Base-by-base conservation (phyloP, 192 early-diverging fungal genomes). In the Podila clonocystis region DNA sequence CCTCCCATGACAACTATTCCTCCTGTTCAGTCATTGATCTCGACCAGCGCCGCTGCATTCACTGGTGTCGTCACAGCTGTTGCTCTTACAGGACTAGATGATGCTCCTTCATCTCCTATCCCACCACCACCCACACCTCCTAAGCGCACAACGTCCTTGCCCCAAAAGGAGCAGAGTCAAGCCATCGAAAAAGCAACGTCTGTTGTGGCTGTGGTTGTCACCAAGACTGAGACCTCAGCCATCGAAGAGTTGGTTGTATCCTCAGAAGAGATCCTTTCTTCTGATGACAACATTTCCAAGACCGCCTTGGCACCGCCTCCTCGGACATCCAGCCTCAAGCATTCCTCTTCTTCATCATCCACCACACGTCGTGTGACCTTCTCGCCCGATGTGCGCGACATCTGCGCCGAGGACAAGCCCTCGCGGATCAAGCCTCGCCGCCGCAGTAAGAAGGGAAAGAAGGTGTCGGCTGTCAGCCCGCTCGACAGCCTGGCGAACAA, bases 361-460 rank as follows among this genome's bases (percentile, higher is more conserved):
- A 29, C 68, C 26, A 2, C 26, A 63, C 63, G 8, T 8, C 74
- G 74, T 49, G 76, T 79, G 24, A 79, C 76, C 24, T 79, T 79
- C 55, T 79, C 76, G 17, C 31, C 71, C 64, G 76, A 79, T 30
- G 71, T 69, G 3, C 62, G 71, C 17, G 76, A 79, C 61, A 72
- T 72, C 50, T 79, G 69, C 1, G 48, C 58, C 4, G 58, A 61
- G 11, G 30, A 22, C 24, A 17, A 5, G 9, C 52, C 52, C n/a
- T 55, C 41, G 8, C 15, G 17, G 28, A 26, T 45, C 36, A 65
- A 38, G 34, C 63, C 49, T 17, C 34, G 45, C 49, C 34, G 36
- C 30, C 45, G 26, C 17, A 26, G 52, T 3, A 55, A 55, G 52
- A 55, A 55, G 22, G 24, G 24, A 19, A 55, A 55, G 52, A 55